These are phyloP conservation scores for Cucurbita argyrosperma DNA, from an alignment of 306 rosid species.

Conservation along the genomic window DNA sequence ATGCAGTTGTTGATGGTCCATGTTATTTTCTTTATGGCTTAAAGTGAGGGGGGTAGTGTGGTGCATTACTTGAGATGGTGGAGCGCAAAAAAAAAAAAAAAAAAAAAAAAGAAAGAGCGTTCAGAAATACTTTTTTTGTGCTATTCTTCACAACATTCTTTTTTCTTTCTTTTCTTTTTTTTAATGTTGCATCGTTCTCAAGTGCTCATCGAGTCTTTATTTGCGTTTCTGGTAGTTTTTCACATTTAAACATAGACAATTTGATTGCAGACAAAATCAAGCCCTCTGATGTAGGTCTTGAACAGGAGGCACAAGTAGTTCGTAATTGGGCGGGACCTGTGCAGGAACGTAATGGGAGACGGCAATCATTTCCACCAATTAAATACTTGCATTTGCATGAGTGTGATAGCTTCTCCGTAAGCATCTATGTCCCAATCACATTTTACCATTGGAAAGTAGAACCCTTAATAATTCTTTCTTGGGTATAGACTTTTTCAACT, in stretches of 20 bases:
- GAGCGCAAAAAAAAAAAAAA: not conserved
- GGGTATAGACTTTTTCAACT: not conserved
- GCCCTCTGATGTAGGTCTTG: constrained; percentile 92
- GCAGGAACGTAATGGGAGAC: constrained; percentile 44
- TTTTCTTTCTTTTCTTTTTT: not conserved
- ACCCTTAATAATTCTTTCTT: not conserved
- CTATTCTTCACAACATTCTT: not conserved
- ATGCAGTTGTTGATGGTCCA: not conserved
- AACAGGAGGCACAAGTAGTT: constrained; percentile 82
- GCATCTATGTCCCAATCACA: constrained; percentile 9
- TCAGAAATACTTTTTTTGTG: not conserved
- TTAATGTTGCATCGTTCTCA: not conserved
- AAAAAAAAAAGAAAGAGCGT: not conserved
- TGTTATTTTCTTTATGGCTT: not conserved
- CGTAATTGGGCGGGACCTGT: constrained; percentile 54
- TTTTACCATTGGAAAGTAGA: not conserved
- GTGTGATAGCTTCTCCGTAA: constrained; percentile 74
- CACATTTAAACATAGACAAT: constrained; percentile 13
- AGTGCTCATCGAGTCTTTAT: not conserved
- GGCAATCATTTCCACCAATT: constrained; percentile 54
- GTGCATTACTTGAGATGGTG: not conserved
- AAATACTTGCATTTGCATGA: constrained; percentile 84
- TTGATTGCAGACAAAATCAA: constrained; percentile 70
- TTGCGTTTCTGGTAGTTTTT: not conserved
- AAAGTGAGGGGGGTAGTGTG: not conserved